Evolutionary conservation across 352 stramenopile genomes (phyloP), one percentile per base, ranked within the genome.

Genomic region (Saprolegnia parasitica): DNA sequence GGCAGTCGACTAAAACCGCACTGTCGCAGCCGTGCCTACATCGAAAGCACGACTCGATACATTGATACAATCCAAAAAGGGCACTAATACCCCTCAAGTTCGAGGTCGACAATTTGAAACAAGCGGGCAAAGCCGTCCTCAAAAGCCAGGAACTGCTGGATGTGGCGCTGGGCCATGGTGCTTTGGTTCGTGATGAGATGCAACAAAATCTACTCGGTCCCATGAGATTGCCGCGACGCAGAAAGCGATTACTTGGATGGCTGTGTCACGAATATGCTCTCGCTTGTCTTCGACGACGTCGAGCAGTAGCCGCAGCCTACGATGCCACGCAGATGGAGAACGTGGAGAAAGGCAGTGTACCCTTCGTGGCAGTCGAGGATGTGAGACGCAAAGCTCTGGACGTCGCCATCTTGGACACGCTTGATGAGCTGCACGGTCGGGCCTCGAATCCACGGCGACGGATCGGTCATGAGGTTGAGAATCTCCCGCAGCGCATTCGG

Each of bases 61-160:
- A 4, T 32, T 15, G 24, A 60, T 68, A n/a, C 21, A n/a, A 11
- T 37, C 5, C 10, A 18, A 23, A 29, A 24, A 67, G 15, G 0
- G 60, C 39, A 4, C 1, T 4, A 18, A n/a, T 87, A 71, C 9
- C 79, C 83, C 70, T 93, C 85, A 1, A 68, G 71, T 32, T 90
- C 81, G 73, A 93, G 37, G 62, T 68, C 62, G 46, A 68, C 87
- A 65, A 93, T 93, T 64, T 83, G 74, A 61, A 93, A 93, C 32
- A 93, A 72, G 26, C 81, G 79, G 10, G 71, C 66, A 72, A 93
- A 93, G 1, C 85, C 85, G 49, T 93, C 85, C 74, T 91, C 85
- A 73, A 89, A 93, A 0, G 83, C 85, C 20, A 93, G 62, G 67
- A 93, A 93, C 52, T 91, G 85, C 74, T 93, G 85, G 9, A 84